phyloP scores from a whole-genome alignment of 805 yeast genomes.

The Sporopachydermia quercuum region DNA sequence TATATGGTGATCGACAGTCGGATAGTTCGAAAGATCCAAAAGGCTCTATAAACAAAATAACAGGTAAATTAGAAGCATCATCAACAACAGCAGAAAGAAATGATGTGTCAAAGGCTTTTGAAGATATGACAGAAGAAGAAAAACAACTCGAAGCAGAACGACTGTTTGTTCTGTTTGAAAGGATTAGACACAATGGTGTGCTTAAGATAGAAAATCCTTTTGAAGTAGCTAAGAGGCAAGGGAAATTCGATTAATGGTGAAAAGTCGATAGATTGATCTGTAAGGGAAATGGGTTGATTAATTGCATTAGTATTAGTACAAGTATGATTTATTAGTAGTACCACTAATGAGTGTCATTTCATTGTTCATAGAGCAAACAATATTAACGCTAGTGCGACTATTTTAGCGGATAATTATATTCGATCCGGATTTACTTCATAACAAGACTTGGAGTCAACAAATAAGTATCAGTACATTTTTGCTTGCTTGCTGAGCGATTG shows the following conservation, averaged over 20 bases:
- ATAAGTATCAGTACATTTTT: no score
- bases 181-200: conserved; percentile 23
- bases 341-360: no score
- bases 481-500: no score
- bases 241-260: conserved; percentile 18
- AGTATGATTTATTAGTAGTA: no score
- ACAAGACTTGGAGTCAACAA: no score
- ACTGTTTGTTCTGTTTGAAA: conserved; percentile 25
- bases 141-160: conserved; percentile 30
- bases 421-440: no score
- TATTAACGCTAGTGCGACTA: no score
- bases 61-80: neutral
- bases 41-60: neutral
- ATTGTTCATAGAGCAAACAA: no score
- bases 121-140: conserved; percentile 25
- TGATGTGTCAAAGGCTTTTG: neutral
- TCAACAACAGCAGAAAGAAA: neutral
- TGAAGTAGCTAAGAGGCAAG: conserved; percentile 22
- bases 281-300: no score
- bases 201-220: conserved; percentile 27
- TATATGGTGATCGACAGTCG: neutral
- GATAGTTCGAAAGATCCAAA: neutral
- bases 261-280: no score
- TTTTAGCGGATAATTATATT: no score
- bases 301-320: no score